These are phyloP conservation scores for Oryza coarctata DNA, from an alignment of 176 grass and related monocot genomes.

Conservation along the genomic window DNA sequence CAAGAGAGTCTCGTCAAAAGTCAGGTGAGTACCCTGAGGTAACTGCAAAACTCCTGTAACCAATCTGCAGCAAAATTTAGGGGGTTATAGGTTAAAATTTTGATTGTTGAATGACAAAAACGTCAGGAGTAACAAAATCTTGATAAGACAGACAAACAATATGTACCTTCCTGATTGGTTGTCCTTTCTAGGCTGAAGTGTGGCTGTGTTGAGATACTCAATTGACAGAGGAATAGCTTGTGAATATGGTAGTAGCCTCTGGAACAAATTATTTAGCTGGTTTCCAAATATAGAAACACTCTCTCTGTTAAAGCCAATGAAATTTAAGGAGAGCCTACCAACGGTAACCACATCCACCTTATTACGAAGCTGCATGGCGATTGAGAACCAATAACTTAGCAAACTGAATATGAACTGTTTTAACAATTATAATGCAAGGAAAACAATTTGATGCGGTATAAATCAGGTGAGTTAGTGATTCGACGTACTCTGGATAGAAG, in stretches of 20 bases:
- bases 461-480: neutral
- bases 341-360: conserved; percentile 81
- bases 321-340: conserved; percentile 86
- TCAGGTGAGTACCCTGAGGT: conserved; percentile 74
- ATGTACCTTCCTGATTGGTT: conserved; percentile 87
- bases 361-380: conserved; percentile 58
- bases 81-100: conserved; percentile 9
- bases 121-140: neutral
- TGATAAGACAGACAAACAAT: neutral
- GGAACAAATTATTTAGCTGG: conserved; percentile 55
- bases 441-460: neutral
- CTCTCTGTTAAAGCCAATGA: conserved; percentile 84
- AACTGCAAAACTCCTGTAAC: conserved; percentile 78
- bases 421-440: neutral
- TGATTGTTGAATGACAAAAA: neutral
- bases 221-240: conserved; percentile 78
- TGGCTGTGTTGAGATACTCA: conserved; percentile 77
- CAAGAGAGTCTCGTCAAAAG: conserved; percentile 81
- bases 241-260: conserved; percentile 73
- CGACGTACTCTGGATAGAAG: conserved; percentile 77
- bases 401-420: conserved; percentile 13
- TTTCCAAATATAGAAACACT: conserved; percentile 79
- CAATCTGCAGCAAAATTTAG: conserved; percentile 53
- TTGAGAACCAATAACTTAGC: neutral
- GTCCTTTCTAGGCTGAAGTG: conserved; percentile 82